These are phyloP conservation scores for Aphanomyces stellatus DNA, from an alignment of 352 stramenopile species.

Conservation along the genomic window DNA sequence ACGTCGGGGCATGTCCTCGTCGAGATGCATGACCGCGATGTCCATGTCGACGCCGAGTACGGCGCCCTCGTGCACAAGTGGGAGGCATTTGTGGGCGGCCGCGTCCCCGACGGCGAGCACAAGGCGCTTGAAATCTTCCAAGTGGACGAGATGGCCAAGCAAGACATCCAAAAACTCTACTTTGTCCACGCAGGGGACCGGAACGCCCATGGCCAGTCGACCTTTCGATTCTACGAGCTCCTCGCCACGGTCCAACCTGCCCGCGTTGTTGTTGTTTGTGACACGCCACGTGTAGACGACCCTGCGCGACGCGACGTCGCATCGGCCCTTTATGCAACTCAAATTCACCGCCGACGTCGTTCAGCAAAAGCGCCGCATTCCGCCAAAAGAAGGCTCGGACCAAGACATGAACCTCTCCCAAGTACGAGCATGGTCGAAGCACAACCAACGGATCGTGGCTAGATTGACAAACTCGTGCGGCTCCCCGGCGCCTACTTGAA, in stretches of 20 bases:
- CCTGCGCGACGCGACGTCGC: constrained; percentile 18
- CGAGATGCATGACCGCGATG: constrained; percentile 65
- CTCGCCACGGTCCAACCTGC: constrained; percentile 23
- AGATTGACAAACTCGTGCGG: constrained; percentile 37
- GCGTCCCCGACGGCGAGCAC: constrained; percentile 19
- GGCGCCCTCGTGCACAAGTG: constrained; percentile 43
- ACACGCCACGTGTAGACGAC: too few relatives aligned
- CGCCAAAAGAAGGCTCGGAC: constrained; percentile 31
- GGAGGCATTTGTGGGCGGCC: constrained; percentile 40
- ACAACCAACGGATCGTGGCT: constrained; percentile 25
- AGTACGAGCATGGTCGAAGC: not conserved
- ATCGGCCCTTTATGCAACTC: constrained; percentile 30
- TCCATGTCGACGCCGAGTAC: constrained; percentile 31
- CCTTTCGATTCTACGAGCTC: constrained; percentile 54
- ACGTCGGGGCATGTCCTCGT: constrained; percentile 30
- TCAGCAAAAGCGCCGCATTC: constrained; percentile 40
- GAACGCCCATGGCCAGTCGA: constrained; percentile 46
- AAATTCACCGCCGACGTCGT: constrained; percentile 48
- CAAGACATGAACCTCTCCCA: constrained; percentile 20
- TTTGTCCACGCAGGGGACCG: constrained; percentile 28
- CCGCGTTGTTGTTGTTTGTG: too few relatives aligned
- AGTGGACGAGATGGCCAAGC: constrained; percentile 49
- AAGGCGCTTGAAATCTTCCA: constrained; percentile 23
- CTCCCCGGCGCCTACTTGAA: constrained; percentile 49
- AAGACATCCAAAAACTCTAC: constrained; percentile 41